Conservation (phyloP, 768 basidiomycete genomes). For the Clitopilus passeckerianus region DNA sequence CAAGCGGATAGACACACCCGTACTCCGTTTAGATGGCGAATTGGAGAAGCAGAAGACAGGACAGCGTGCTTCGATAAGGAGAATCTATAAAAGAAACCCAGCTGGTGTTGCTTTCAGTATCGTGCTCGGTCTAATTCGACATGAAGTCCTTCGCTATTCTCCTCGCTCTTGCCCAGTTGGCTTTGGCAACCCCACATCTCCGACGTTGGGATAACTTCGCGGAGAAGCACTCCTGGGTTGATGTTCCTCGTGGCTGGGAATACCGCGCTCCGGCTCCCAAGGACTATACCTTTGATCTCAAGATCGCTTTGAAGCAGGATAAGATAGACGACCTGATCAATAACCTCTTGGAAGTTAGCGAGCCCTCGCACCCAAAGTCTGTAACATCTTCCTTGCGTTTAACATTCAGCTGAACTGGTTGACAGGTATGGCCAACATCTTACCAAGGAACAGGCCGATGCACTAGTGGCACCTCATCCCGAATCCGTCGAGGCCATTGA, state of each 20-base stretch:
- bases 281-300: conserved; percentile 46
- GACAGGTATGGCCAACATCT: conserved; percentile 56
- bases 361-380: conserved; percentile 44
- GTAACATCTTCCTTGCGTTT: conserved; percentile 1
- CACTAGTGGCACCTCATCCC: conserved; percentile 47
- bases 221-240: conserved; percentile 51
- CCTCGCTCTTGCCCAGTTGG: conserved; percentile 20
- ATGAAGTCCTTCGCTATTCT: not conserved
- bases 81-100: not conserved
- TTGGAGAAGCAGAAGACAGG: not conserved
- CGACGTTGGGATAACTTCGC: conserved; percentile 45
- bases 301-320: conserved; percentile 52
- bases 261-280: conserved; percentile 37
- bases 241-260: conserved; percentile 50
- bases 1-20: not conserved
- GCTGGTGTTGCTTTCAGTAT: not conserved
- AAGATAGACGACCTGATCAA: conserved; percentile 46
- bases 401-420: not conserved
- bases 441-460: conserved; percentile 51
- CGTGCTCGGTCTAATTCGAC: not conserved
- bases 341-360: conserved; percentile 51
- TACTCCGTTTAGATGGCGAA: not conserved
- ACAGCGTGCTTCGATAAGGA: not conserved
- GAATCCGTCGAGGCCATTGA: conserved; percentile 46
- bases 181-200: conserved; percentile 31